Evolutionary conservation across 2,329 filamentous ascomycete genomes (phyloP), one percentile per base, ranked within the genome.

Genomic region (Fusarium tuaranense): DNA sequence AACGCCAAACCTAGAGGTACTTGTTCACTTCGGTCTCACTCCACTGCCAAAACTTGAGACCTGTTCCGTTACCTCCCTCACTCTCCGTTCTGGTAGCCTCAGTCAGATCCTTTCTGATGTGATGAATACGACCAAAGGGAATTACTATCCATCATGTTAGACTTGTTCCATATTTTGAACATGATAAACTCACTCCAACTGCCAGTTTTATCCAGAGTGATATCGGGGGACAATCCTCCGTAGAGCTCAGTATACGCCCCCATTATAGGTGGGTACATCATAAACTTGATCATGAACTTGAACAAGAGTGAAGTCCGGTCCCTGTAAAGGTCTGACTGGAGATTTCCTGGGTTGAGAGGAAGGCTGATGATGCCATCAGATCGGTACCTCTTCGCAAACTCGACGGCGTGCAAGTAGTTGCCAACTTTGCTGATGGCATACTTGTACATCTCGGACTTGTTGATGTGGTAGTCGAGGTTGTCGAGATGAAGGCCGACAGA

Each of bases 241-340:
- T 78, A 87, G 0, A 87, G 68, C 62, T 85, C 84, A 0, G 85
- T 85, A 48, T 85, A 85, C 0, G 83, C 84, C 1, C 84, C 85
- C 30, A 79, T 70, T 1, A 72, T 76, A 0, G 82, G 72, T 1
- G 80, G 78, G 41, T 84, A 78, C 1, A 81, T 67, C 0, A 82
- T 10, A 7, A 68, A 67, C 2, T 69, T 71, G 34, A 79, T 70
- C 3, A 80, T 36, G 7, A 76, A 66, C 65, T 70, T 75, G 6
- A 63, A 16, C 25, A 59, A 14, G 4, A 34, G 44, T 1, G 72
- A 70, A 1, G 57, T 69, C 14, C 36, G 9, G 13, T 67, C 74
- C 1, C 55, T 63, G 53, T 70, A 81, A 3, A 73, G 70, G 4
- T 77, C 78, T 0, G 81, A 76, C 7, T 74, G 76, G 2, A 84